Evolutionary conservation across 1,284 basidiomycete genomes (phyloP), one percentile per base, ranked within the genome.

Genomic region (Cutaneotrichosporon cyanovorans): DNA sequence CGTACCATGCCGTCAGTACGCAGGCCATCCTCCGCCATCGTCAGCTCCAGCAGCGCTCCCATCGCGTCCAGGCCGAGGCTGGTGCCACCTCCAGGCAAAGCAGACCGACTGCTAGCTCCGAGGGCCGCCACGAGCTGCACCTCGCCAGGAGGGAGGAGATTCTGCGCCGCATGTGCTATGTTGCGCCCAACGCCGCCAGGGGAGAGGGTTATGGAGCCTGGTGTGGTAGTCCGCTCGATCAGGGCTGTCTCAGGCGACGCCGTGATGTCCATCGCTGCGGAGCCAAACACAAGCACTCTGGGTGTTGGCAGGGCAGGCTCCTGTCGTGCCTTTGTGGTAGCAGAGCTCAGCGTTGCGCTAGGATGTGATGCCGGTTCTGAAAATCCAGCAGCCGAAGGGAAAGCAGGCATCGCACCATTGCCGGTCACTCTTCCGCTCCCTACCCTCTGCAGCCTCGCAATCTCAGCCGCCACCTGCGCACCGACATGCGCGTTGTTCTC

Each of bases 181-280:
- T 99, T 99, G 20, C 92, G 80, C 0, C 80, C 91, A 3, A 99
- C 95, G 12, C 95, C 95, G 2, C 95, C 95, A 0, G 88, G 74
- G 0, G 85, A 80, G 22, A 92, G 58, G 2, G 74, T 73, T 14
- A 97, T 80, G 2, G 64, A 73, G 9, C 93, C 95, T 0, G 90
- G 88, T 7, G 78, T 77, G 0, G 95, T 98, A 0, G 90, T 86
- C 42, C 81, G 45, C 2, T 61, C 59, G 3, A 76, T 18, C 58
- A 65, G 16, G 50, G 59, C 39, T 10, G 40, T 30, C 48, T 58
- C 37, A 53, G 66, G 53, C 62, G 74, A 44, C 2, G 87, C 82
- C 16, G 84, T 86, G 47, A 95, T 78, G 63, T 96, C 91, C 9
- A 95, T 74, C 4, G 91, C 91, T 18, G 88, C 82, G 23, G 83